Evolutionary conservation across 2,329 filamentous ascomycete species (phyloP).

Genomic region (Diaporthe aspalathi): DNA sequence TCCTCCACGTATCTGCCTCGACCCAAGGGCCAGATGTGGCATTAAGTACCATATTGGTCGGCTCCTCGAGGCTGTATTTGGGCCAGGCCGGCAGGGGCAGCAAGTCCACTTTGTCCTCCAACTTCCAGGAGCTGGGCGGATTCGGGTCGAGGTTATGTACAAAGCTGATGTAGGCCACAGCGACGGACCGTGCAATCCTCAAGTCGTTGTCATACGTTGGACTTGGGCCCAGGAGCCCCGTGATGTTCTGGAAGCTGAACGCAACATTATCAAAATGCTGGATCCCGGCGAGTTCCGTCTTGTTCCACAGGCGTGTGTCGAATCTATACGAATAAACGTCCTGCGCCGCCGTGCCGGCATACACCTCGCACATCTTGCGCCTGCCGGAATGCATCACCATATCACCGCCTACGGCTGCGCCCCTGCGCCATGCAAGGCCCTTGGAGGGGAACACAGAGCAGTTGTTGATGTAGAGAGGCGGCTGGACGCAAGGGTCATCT

Average conservation of each 20-base stretch:
- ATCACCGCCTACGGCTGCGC: slow-evolving; percentile 58
- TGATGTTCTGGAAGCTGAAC: slow-evolving; percentile 63
- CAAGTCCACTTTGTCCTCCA: slow-evolving; percentile 42
- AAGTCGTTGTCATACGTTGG: slow-evolving; percentile 54
- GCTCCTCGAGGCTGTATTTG: slow-evolving; percentile 49
- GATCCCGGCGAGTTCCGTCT: slow-evolving; percentile 53
- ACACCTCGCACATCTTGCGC: slow-evolving; percentile 58
- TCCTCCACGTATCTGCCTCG: slow-evolving; percentile 60
- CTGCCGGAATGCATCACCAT: slow-evolving; percentile 61
- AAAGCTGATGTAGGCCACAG: slow-evolving; percentile 57
- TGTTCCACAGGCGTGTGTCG: slow-evolving; percentile 58
- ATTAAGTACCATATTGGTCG: slow-evolving; percentile 60
- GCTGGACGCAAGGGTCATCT: slow-evolving; percentile 58
- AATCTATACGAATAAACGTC: slow-evolving; percentile 62
- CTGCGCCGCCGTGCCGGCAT: slow-evolving; percentile 46
- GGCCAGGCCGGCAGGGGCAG: slow-evolving; percentile 55
- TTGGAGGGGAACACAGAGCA: slow-evolving; percentile 47
- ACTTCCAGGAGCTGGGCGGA: slow-evolving; percentile 32
- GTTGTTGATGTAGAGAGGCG: slow-evolving; percentile 56
- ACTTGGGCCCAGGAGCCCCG: slow-evolving; percentile 57
- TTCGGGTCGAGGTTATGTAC: slow-evolving; percentile 58
- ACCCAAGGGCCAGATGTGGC: slow-evolving; percentile 53
- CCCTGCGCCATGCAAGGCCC: slow-evolving; percentile 58
- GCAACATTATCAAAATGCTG: slow-evolving; percentile 63
- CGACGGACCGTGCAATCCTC: slow-evolving; percentile 51